These are phyloP conservation scores for Theobroma cacao DNA, from an alignment of 345 rosid genomes.

Conservation along the genomic window DNA sequence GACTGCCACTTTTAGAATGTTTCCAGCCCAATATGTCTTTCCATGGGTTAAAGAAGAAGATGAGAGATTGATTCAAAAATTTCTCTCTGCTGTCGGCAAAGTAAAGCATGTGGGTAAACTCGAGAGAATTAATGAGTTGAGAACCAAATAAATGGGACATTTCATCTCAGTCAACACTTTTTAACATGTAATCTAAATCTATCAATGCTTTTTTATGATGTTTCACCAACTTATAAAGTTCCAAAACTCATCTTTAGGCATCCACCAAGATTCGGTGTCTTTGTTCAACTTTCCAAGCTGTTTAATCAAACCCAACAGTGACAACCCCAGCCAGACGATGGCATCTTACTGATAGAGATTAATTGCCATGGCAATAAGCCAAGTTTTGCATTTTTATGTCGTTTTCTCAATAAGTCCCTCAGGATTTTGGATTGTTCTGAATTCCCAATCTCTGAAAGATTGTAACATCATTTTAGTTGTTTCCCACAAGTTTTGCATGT, in stretches of 20 bases:
- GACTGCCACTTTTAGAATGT: background rate
- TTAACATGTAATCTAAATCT: background rate
- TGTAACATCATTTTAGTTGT: background rate
- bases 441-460: background rate
- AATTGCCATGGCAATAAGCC: background rate
- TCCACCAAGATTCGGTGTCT: background rate
- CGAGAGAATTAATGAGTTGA: background rate
- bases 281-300: background rate
- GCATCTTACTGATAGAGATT: background rate
- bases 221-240: background rate
- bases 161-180: background rate
- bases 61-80: background rate
- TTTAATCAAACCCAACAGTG: background rate
- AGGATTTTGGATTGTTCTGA: background rate
- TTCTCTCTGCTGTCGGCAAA: constrained; percentile 2
- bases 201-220: background rate
- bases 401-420: background rate
- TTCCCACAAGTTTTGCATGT: background rate
- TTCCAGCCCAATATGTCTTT: background rate
- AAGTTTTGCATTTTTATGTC: background rate
- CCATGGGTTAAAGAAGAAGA: background rate
- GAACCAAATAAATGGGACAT: background rate
- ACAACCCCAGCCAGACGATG: background rate
- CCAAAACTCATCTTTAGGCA: background rate
- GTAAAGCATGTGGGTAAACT: background rate